Conservation (phyloP, 306 rosid genomes). For the Rosa persica region DNA sequence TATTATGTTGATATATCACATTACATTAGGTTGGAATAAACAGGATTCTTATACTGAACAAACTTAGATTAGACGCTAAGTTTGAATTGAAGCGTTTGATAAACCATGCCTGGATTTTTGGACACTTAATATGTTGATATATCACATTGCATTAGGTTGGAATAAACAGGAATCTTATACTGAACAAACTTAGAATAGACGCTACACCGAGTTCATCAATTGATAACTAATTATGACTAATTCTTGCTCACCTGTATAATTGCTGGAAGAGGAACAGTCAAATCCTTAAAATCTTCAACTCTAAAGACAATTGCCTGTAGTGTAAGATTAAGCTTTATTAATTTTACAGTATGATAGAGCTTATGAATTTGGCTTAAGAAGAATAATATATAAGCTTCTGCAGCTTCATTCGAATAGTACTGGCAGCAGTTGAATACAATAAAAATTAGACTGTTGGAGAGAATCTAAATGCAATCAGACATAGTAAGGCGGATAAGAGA, state of each 20-base stretch:
- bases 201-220: neutral
- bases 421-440: neutral
- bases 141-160: neutral
- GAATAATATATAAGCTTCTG: neutral
- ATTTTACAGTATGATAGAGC: neutral
- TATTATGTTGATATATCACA: neutral
- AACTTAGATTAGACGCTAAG: no score
- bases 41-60: neutral
- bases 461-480: constrained; percentile 8
- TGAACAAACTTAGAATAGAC: neutral
- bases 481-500: neutral
- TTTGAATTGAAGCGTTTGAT: neutral
- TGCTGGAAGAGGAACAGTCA: constrained; percentile 87
- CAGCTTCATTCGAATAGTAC: neutral
- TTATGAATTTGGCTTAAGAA: neutral
- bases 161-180: neutral
- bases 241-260: constrained; percentile 58
- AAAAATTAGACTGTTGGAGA: neutral
- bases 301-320: constrained; percentile 72
- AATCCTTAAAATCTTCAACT: constrained; percentile 58
- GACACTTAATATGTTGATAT: neutral
- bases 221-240: constrained; percentile 12
- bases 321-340: neutral
- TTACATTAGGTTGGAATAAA: neutral
- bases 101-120: neutral